A percentile compares a stretch with the other conserved stretches of the same genome.
Conservation (phyloP, 179 eudicot species). For the Silene vulgaris region DNA sequence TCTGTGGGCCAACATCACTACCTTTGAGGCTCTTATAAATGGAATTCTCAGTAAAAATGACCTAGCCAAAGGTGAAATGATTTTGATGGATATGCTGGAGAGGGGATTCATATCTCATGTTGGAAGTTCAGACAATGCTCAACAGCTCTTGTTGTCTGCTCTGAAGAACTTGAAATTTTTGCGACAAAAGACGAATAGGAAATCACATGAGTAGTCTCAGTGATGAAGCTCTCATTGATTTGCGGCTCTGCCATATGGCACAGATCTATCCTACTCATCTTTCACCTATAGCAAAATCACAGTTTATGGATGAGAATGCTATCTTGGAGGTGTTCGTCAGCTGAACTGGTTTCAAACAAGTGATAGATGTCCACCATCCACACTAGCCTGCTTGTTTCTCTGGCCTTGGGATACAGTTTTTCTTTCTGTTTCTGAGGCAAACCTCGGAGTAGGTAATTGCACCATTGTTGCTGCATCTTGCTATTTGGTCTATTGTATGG, state of each 20-base stretch:
- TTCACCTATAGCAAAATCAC: neutral
- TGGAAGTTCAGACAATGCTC: conserved; percentile 31
- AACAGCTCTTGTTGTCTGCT: conserved; percentile 40
- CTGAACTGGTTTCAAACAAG: neutral
- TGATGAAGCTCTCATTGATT: too few relatives aligned
- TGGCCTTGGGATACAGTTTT: neutral
- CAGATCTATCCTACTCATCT: too few relatives aligned
- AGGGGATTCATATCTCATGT: conserved; percentile 54
- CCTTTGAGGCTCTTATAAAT: conserved; percentile 45
- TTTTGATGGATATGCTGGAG: conserved; percentile 51
- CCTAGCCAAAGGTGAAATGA: conserved; percentile 41
- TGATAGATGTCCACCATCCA: neutral
- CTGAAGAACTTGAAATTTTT: conserved; percentile 37
- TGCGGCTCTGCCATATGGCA: too few relatives aligned
- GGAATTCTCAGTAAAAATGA: conserved; percentile 37
- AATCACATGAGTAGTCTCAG: neutral
- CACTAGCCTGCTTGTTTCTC: neutral
- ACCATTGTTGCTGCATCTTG: neutral
- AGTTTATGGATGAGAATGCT: neutral
- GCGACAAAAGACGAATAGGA: conserved; percentile 30
- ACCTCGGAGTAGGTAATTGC: neutral
- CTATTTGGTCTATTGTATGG: neutral
- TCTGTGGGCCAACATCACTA: conserved; percentile 56
- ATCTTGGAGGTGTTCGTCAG: neutral
- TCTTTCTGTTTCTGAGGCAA: neutral